These are phyloP conservation scores for Musa beccarii DNA, from an alignment of 176 grass and related monocot genomes.

Conservation along the genomic window DNA sequence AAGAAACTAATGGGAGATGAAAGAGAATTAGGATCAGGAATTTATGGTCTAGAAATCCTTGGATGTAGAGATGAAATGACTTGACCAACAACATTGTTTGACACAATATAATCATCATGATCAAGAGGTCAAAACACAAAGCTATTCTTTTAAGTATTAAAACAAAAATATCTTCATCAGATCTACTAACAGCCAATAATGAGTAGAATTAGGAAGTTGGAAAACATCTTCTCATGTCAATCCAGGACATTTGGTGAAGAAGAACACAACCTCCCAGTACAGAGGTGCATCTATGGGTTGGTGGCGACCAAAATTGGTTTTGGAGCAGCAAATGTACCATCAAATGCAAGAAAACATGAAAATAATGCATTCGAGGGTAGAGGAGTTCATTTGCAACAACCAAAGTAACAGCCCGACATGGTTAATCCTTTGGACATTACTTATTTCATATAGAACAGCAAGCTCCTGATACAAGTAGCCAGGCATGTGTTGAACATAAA, in stretches of 20 bases:
- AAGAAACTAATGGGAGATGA: too few species aligned
- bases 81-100: too few species aligned
- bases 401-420: not conserved
- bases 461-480: not conserved
- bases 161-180: not conserved
- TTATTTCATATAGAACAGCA: not conserved
- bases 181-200: not conserved
- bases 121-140: too few species aligned
- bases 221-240: not conserved
- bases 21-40: too few species aligned
- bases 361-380: not conserved
- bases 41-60: too few species aligned
- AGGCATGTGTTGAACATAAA: too few species aligned
- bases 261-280: slow-evolving; percentile 29
- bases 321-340: slow-evolving; percentile 55
- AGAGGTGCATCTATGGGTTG: slow-evolving; percentile 51
- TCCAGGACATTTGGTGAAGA: not conserved
- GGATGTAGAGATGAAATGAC: too few species aligned
- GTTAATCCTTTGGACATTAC: not conserved
- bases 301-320: slow-evolving; percentile 62
- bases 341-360: slow-evolving; percentile 12
- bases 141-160: not conserved
- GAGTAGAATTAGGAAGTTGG: not conserved
- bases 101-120: too few species aligned
- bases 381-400: not conserved